Conservation (phyloP, 345 rosid genomes). For the Firmiana major region DNA sequence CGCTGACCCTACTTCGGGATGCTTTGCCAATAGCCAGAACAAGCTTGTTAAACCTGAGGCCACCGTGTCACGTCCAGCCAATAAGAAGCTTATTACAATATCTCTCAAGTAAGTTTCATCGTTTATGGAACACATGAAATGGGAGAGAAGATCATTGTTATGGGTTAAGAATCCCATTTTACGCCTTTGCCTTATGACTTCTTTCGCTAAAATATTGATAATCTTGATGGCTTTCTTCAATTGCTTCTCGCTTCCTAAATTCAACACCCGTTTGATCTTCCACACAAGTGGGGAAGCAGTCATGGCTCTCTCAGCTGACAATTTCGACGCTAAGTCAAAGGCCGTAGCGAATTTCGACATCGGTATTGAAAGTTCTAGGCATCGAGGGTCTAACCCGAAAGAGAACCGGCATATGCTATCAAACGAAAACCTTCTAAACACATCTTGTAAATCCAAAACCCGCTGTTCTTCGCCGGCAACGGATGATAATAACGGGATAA, state of each 20-base stretch:
- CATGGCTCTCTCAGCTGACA: conserved; percentile 66
- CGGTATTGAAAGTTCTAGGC: conserved; percentile 50
- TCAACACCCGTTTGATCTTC: conserved; percentile 57
- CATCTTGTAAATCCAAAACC: conserved; percentile 52
- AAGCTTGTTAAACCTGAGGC: conserved; percentile 52
- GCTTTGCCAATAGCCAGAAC: conserved; percentile 41
- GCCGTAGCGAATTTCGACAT: conserved; percentile 52
- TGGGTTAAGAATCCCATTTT: conserved; percentile 32
- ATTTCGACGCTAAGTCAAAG: conserved; percentile 57
- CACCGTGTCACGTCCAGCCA: conserved; percentile 64
- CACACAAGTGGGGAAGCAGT: conserved; percentile 45
- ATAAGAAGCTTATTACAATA: conserved; percentile 59
- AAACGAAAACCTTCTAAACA: conserved; percentile 60
- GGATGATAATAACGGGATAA: conserved; percentile 40
- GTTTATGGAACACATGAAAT: conserved; percentile 48
- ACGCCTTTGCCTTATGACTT: conserved; percentile 45
- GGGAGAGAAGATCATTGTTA: conserved; percentile 56
- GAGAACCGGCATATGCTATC: conserved; percentile 59
- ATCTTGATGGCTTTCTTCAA: conserved; percentile 40
- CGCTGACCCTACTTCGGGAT: conserved; percentile 30
- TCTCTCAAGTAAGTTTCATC: conserved; percentile 53
- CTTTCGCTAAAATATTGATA: conserved; percentile 45
- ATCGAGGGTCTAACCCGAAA: conserved; percentile 63
- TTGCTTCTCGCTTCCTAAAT: conserved; percentile 60
- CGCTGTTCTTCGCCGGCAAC: conserved; percentile 3